Percentiles rank a stretch among this genome's conserved stretches.
Evolutionary conservation across 257 asterid genomes (phyloP).

Genomic region (Solanum pinnatisectum): DNA sequence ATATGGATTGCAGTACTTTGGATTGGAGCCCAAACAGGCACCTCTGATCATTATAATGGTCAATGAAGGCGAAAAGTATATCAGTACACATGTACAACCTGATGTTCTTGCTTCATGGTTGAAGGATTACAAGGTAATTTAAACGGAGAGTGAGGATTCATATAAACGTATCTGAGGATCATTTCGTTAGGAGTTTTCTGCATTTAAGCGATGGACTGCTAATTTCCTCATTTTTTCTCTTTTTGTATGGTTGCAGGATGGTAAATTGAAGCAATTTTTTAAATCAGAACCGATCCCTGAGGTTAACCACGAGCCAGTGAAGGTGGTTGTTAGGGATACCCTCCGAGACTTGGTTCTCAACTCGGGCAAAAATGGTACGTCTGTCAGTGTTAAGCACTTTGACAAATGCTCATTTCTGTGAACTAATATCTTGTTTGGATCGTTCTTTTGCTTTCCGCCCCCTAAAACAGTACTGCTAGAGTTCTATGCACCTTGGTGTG

Average conservation of each 20-base stretch:
- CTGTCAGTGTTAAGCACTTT: background rate
- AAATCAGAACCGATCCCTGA: slow-evolving; percentile 78
- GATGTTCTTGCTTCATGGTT: slow-evolving; percentile 53
- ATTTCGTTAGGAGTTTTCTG: background rate
- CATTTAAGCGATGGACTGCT: no score
- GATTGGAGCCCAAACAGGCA: slow-evolving; percentile 45
- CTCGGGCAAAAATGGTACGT: slow-evolving; percentile 70
- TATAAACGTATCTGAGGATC: background rate
- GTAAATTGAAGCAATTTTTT: slow-evolving; percentile 42
- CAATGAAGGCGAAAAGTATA: slow-evolving; percentile 38
- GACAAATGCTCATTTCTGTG: background rate
- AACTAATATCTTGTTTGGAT: background rate
- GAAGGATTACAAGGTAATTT: slow-evolving; percentile 46
- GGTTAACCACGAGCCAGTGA: slow-evolving; percentile 69
- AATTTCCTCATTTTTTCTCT: background rate
- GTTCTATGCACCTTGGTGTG: slow-evolving; percentile 89
- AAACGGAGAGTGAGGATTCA: background rate
- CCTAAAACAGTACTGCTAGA: slow-evolving; percentile 48
- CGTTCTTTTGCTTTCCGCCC: background rate
- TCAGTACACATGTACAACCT: slow-evolving; percentile 45
- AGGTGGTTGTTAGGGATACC: slow-evolving; percentile 66
- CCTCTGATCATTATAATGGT: slow-evolving; percentile 55
- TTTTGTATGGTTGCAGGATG: slow-evolving; percentile 41
- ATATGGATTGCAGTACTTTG: slow-evolving; percentile 58
- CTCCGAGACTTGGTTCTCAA: slow-evolving; percentile 51